Evolutionary conservation across 2,329 filamentous ascomycete genomes (phyloP), one percentile per base, ranked within the genome.

Genomic region (Aspergillus glaucus): DNA sequence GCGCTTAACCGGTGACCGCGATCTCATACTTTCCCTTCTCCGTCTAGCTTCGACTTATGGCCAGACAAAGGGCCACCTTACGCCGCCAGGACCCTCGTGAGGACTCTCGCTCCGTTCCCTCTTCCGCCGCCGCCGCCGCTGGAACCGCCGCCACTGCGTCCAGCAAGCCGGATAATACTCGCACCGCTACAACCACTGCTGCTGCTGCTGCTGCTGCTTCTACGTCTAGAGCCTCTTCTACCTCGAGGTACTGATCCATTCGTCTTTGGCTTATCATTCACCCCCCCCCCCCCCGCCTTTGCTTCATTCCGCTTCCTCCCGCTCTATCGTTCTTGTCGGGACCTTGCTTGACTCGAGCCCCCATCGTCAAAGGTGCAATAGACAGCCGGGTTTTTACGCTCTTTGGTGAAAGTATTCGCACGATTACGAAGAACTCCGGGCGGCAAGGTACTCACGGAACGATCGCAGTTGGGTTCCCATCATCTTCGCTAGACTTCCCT

Each of bases 1-100:
- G 71, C 70, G 65, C 63, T 68, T 71, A 61, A 66, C 62, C 60
- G 61, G 66, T 60, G 55, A 61, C 56, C 55, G 63, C 58, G 55
- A 66, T 57, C 52, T 45, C 51, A 62, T 62, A 57, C 58, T 60
- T 58, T 56, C 52, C 44, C 51, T 61, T 63, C 6, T 4, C 53
- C 63, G 58, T 60, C 60, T 60, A 65, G 2, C 37, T 19, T 19
- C 37, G 19, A 72, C 69, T 67, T 72, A 74, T 74, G 71, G 71
- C 70, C 67, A 72, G 68, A 61, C 69, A 67, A 70, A 70, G 64
- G 66, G 65, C 67, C 62, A 66, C 64, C 63, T 58, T 61, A 66
- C 65, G 68, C 62, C 67, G 65, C 60, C 69, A 72, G 66, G 66
- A 69, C 66, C 64, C 64, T 62, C 61, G 65, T 59, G 66, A 72